phyloP scores from a whole-genome alignment of 2,329 filamentous ascomycete genomes.

The Arthrobotrys megalospora region DNA sequence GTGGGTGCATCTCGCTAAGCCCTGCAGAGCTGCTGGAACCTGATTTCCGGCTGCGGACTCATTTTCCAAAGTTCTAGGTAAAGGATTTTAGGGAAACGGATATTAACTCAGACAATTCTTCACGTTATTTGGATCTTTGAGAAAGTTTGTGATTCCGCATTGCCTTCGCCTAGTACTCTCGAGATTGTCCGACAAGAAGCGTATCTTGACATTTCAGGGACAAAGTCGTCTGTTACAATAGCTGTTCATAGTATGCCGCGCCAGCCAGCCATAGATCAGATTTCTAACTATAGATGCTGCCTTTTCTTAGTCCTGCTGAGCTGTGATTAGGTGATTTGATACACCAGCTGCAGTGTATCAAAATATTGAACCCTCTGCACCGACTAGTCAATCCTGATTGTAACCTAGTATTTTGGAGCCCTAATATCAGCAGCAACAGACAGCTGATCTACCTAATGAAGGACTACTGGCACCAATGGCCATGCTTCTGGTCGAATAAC shows the following conservation, averaged over 20 bases:
- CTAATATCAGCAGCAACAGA: slow-evolving; percentile 8
- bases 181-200: slow-evolving; percentile 41
- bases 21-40: background rate
- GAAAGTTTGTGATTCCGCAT: slow-evolving; percentile 48
- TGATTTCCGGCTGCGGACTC: slow-evolving; percentile 2
- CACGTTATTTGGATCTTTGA: slow-evolving; percentile 13
- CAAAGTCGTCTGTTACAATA: slow-evolving; percentile 10
- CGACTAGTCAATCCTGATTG: background rate
- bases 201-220: slow-evolving; percentile 31
- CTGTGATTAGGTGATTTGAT: slow-evolving; percentile 5
- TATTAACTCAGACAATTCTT: background rate
- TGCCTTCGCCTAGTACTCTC: slow-evolving; percentile 23
- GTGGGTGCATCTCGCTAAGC: slow-evolving; percentile 41
- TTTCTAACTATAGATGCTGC: background rate
- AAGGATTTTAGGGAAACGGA: background rate
- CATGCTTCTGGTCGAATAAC: background rate
- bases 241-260: slow-evolving; percentile 10
- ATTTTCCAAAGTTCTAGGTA: slow-evolving; percentile 20
- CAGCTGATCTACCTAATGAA: slow-evolving; percentile 2
- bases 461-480: background rate
- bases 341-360: background rate
- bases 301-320: slow-evolving; percentile 1
- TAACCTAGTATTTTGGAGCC: background rate
- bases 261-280: background rate
- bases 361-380: no score